Percentiles rank a stretch among this genome's conserved stretches.
Evolutionary conservation across 108 stramenopile genomes (phyloP).

Genomic region (Seminavis robusta): DNA sequence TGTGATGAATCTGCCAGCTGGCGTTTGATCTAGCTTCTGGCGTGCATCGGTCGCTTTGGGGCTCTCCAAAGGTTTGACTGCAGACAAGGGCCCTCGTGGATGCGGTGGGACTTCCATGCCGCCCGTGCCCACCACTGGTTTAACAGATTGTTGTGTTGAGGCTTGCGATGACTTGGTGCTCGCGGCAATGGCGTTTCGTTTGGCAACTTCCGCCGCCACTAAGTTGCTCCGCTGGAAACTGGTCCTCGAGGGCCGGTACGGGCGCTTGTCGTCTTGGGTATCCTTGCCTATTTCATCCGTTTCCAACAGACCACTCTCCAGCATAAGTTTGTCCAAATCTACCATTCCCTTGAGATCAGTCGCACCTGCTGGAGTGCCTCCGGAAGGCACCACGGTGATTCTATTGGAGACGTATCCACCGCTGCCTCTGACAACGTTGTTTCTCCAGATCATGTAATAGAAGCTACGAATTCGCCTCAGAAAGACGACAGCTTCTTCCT

Average conservation of each 20-base stretch:
- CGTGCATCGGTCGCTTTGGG: conserved; percentile 17
- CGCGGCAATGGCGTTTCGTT: too few species aligned
- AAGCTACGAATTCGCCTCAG: conserved; percentile 81
- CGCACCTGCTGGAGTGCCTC: conserved; percentile 16
- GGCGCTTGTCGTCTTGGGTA: too few species aligned
- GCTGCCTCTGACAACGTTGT: conserved; percentile 71
- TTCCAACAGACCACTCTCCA: conserved; percentile 81
- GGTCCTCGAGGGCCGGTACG: too few species aligned
- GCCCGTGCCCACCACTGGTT: too few species aligned
- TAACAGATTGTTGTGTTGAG: too few species aligned
- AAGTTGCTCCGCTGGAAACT: too few species aligned
- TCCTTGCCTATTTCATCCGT: conserved; percentile 58
- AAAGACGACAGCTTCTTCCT: conserved; percentile 84
- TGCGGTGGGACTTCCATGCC: too few species aligned
- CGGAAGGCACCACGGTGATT: conserved; percentile 50
- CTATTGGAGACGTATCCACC: conserved; percentile 40
- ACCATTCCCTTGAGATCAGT: conserved; percentile 71
- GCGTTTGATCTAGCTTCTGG: conserved; percentile 63
- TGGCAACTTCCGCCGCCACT: too few species aligned
- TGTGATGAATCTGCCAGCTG: conserved; percentile 57
- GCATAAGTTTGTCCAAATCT: conserved; percentile 74
- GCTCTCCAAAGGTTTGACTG: background rate
- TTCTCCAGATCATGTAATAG: conserved; percentile 57
- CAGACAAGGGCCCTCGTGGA: background rate
- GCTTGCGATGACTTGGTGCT: too few species aligned